phyloP scores from a whole-genome alignment of 129 eudicot genomes.

The Escallonia herrerae region DNA sequence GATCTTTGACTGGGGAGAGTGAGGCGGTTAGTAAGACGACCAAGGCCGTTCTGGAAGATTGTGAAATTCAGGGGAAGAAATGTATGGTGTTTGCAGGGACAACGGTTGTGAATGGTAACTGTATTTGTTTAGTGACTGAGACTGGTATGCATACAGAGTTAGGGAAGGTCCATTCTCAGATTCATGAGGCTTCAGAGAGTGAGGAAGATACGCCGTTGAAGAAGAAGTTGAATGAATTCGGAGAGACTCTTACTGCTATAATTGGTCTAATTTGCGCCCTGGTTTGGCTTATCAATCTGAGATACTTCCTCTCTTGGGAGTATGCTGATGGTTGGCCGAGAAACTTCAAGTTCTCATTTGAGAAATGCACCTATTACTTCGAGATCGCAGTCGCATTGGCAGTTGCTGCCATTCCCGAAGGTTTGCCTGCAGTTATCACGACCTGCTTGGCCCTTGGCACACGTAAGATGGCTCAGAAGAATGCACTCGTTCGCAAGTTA shows the following conservation, averaged over 20 bases:
- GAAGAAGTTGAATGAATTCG: constrained; percentile 89
- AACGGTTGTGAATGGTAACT: constrained; percentile 86
- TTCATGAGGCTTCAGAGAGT: constrained; percentile 66
- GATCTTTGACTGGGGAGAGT: constrained; percentile 86
- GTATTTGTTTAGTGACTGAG: constrained; percentile 64
- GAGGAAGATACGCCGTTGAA: constrained; percentile 84
- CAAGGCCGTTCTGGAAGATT: constrained; percentile 49
- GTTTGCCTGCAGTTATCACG: constrained; percentile 89
- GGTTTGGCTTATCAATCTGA: constrained; percentile 81
- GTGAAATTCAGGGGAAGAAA: constrained; percentile 79
- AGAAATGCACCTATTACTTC: constrained; percentile 85
- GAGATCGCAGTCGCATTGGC: constrained; percentile 93
- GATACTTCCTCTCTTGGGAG: constrained; percentile 83
- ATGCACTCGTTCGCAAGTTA: constrained; percentile 82
- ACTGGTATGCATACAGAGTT: constrained; percentile 83
- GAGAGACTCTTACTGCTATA: constrained; percentile 62
- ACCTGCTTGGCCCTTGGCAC: constrained; percentile 95
- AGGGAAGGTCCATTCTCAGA: constrained; percentile 81
- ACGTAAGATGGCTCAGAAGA: constrained; percentile 89
- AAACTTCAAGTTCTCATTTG: constrained; percentile 79
- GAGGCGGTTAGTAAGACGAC: constrained; percentile 78
- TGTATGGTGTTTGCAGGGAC: constrained; percentile 97
- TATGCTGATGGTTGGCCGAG: constrained; percentile 72
- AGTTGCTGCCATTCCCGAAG: constrained; percentile 95
- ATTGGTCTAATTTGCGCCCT: constrained; percentile 76